Conservation (phyloP, 164 flowering plant species). For the Amborella trichopoda region DNA sequence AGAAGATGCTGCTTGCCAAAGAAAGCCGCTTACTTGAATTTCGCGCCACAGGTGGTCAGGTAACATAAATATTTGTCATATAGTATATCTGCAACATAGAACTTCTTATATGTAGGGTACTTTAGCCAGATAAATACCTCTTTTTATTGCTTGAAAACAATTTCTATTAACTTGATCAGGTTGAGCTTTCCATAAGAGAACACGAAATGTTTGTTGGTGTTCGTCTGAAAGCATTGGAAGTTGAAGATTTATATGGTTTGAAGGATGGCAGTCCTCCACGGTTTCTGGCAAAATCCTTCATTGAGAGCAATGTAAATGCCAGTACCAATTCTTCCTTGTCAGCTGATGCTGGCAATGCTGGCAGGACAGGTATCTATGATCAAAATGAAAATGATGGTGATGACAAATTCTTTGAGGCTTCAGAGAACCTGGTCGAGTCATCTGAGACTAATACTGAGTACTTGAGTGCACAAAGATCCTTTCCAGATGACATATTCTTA, state of each 20-base stretch:
- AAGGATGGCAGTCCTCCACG: conserved; percentile 26
- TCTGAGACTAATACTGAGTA: conserved; percentile 12
- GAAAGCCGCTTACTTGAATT: conserved; percentile 76
- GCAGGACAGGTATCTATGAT: conserved; percentile 16
- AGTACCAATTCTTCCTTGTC: too few relatives aligned
- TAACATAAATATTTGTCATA: conserved; percentile 6
- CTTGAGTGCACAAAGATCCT: conserved; percentile 8
- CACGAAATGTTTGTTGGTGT: conserved; percentile 87
- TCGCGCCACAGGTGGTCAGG: conserved; percentile 95
- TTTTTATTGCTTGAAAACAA: background rate
- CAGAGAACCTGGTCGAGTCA: conserved; percentile 40
- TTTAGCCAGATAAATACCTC: background rate
- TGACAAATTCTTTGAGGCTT: conserved; percentile 84
- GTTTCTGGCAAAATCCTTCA: conserved; percentile 74
- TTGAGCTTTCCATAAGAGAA: conserved; percentile 57
- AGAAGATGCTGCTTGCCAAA: conserved; percentile 51
- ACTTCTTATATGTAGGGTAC: too few relatives aligned
- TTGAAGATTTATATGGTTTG: conserved; percentile 65
- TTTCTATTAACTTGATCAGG: conserved; percentile 29
- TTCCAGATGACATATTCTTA: conserved; percentile 18
- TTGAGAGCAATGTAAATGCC: conserved; percentile 21
- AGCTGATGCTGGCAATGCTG: conserved; percentile 3
- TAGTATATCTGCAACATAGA: too few relatives aligned
- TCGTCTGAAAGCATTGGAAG: conserved; percentile 71
- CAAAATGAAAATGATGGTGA: conserved; percentile 47